Evolutionary conservation across 2,329 filamentous ascomycete genomes (phyloP), one percentile per base, ranked within the genome.

Genomic region (Phyllosticta citrichinensis): DNA sequence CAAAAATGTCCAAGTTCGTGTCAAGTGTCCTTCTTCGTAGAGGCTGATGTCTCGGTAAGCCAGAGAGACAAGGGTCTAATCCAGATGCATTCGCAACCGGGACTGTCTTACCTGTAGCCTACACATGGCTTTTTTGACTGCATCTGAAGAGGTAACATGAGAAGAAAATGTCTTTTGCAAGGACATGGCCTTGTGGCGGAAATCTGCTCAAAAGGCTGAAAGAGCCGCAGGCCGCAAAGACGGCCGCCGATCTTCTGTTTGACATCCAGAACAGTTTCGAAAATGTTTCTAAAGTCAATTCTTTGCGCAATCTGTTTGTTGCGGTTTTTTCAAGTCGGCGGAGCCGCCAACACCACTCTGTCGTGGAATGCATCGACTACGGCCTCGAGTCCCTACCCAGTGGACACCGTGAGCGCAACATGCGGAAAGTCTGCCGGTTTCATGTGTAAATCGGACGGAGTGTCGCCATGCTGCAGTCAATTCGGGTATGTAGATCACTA

Each of bases 391-490:
- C 22, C 40, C n/a, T 61, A 57, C 11, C 59, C 59, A 11, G 25
- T 53, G 24, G 55, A 47, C 12, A 61, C 59, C 3, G 30, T 56
- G 20, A 53, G 52, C 17, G 51, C 59, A 2, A 53, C 52, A 53
- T 61, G 59, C 55, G 59, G 59, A 19, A 5, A 54, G 12, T n/a
- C 17, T 14, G 27, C 22, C 10, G 40, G 47, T 14, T 50, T 47
- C 11, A 62, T 62, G 60, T 62, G 60, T 14, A 51, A 57, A 5
- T n/a, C 24, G 27, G 25, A 35, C n/a, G 60, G 60, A 33, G 35
- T 62, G 1, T 54, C 40, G n/a, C 60, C 60, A 1, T 62, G 55
- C 51, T 62, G 60, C 55, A 62, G 59, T 9, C 19, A 40, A 47
- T 11, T 22, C 20, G 24, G 51, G 57, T 53, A 30, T 5, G 51